Conservation (phyloP, 805 yeast species). For the Suhomyces faveliae region DNA sequence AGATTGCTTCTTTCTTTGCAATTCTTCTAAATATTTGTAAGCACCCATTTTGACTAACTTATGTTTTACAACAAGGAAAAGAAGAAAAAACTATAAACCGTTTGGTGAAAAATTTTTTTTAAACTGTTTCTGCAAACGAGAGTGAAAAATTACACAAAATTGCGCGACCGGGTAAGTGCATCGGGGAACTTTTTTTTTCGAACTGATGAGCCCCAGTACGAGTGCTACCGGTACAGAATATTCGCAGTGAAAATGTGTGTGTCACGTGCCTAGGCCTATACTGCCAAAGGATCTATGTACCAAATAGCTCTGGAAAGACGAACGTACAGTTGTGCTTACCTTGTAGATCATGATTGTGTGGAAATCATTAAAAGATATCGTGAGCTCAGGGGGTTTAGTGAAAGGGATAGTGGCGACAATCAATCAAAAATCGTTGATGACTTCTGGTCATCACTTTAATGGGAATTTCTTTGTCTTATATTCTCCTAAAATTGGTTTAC, state of each 20-base stretch:
- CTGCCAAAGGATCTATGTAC: background rate
- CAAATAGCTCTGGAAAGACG: no score
- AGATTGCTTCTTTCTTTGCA: conserved; percentile 99
- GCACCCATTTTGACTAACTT: conserved; percentile 79
- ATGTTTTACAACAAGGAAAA: conserved; percentile 11
- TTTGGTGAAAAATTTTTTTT: conserved; percentile 6
- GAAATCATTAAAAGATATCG: no score
- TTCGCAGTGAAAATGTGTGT: background rate
- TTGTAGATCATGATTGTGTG: no score
- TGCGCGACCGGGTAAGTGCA: conserved; percentile 4
- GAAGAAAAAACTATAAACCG: conserved; percentile 3
- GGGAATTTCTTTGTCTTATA: no score
- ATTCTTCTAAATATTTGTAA: conserved; percentile 99
- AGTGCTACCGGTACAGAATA: background rate
- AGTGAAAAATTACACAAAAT: background rate
- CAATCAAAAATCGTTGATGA: no score
- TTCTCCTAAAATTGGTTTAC: no score
- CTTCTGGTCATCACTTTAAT: no score
- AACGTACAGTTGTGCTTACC: no score
- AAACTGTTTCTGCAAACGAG: background rate
- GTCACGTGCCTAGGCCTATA: background rate
- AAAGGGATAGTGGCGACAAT: no score
- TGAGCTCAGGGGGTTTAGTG: no score
- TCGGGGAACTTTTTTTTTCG: background rate
- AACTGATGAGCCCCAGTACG: background rate